phyloP scores from a whole-genome alignment of 179 eudicot genomes.

The Spinacia oleracea region DNA sequence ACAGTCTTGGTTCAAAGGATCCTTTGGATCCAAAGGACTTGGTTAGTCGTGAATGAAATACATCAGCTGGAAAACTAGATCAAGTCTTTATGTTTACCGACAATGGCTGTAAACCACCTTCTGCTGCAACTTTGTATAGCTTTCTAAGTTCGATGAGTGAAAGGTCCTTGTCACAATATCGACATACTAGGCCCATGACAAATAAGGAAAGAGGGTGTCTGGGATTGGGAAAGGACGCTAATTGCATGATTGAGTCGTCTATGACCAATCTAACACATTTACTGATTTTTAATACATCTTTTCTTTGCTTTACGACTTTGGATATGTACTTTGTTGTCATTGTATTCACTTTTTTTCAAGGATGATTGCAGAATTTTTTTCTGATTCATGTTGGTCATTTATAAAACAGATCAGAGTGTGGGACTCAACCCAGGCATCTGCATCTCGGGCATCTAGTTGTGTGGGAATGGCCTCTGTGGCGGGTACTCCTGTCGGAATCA shows the following conservation, averaged over 20 bases:
- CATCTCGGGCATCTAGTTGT: slow-evolving; percentile 58
- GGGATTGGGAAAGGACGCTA: neutral
- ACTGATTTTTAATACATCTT: neutral
- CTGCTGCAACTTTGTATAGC: neutral
- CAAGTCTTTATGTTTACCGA: neutral
- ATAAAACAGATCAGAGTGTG: slow-evolving; percentile 55
- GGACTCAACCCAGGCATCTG: slow-evolving; percentile 55
- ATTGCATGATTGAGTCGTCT: neutral
- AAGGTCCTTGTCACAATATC: neutral
- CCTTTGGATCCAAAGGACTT: neutral
- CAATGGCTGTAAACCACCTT: neutral
- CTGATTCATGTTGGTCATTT: slow-evolving; percentile 5
- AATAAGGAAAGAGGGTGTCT: neutral
- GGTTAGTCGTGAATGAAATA: neutral
- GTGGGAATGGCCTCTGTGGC: slow-evolving; percentile 53
- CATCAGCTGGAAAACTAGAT: neutral
- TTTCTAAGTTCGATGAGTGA: neutral
- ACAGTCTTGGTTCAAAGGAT: neutral
- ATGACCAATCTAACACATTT: neutral
- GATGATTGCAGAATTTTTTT: neutral
- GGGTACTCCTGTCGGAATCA: slow-evolving; percentile 59
- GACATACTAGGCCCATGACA: neutral
- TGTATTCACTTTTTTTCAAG: neutral
- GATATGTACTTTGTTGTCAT: neutral
- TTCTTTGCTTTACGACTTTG: neutral